phyloP scores from a whole-genome alignment of 192 early-diverging fungal genomes.

The Physocladia obscura region DNA sequence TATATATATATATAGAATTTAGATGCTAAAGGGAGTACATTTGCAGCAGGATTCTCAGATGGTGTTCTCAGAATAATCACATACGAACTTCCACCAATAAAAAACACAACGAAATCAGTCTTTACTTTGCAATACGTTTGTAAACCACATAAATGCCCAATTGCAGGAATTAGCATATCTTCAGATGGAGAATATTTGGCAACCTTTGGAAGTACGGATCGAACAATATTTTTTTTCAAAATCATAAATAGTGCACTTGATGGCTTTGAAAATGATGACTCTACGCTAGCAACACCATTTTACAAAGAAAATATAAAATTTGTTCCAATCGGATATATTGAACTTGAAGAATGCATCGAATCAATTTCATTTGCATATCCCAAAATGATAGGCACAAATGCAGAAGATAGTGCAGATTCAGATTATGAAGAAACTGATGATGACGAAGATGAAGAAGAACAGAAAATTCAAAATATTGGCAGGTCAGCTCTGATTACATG shows the following conservation, averaged over 20 bases:
- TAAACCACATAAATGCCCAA: slow-evolving; percentile 53
- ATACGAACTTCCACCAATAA: slow-evolving; percentile 31
- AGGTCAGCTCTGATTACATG: slow-evolving; percentile 42
- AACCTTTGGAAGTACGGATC: slow-evolving; percentile 44
- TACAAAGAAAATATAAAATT: slow-evolving; percentile 33
- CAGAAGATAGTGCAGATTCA: not conserved
- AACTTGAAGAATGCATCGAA: slow-evolving; percentile 28
- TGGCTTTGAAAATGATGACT: not conserved
- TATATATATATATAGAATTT: slow-evolving; percentile 33
- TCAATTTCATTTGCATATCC: slow-evolving; percentile 46
- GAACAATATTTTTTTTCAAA: slow-evolving; percentile 58
- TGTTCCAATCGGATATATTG: slow-evolving; percentile 54
- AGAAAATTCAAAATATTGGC: slow-evolving; percentile 14
- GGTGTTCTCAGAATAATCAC: slow-evolving; percentile 57
- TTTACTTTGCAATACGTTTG: slow-evolving; percentile 54
- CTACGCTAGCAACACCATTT: slow-evolving; percentile 23
- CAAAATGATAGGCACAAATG: slow-evolving; percentile 29
- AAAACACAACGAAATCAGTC: not conserved
- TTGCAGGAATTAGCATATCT: slow-evolving; percentile 48
- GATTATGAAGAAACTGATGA: slow-evolving; percentile 30
- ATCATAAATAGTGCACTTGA: slow-evolving; percentile 26
- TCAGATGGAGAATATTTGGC: slow-evolving; percentile 53
- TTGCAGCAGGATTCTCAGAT: slow-evolving; percentile 55
- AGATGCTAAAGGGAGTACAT: slow-evolving; percentile 47
- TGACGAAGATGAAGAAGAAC: slow-evolving; percentile 34